Evolutionary conservation across 2,329 filamentous ascomycete species (phyloP).

Genomic region (Furcasterigmium sp.): DNA sequence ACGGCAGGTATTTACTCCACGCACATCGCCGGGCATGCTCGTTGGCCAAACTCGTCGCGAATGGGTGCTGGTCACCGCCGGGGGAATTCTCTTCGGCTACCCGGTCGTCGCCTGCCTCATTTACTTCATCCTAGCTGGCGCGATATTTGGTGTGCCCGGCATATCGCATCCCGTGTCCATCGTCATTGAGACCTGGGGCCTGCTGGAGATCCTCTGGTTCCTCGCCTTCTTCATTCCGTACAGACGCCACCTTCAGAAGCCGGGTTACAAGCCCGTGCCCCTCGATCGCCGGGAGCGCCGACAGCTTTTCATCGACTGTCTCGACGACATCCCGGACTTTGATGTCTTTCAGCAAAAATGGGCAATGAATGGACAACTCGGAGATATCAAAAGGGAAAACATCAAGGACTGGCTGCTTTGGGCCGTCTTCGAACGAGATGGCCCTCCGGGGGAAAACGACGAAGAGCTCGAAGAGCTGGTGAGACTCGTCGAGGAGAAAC

Average conservation of each 20-base stretch:
- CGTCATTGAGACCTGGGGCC: conserved; percentile 13
- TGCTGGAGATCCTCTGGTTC: conserved; percentile 36
- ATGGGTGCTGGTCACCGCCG: conserved; percentile 7
- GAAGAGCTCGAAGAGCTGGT: conserved; percentile 42
- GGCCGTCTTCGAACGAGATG: conserved; percentile 56
- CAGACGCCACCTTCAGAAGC: conserved; percentile 29
- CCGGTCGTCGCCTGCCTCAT: conserved; percentile 10
- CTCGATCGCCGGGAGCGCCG: conserved; percentile 41
- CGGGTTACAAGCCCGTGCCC: conserved; percentile 17
- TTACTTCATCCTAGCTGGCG: conserved; percentile 14
- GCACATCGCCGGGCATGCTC: background rate
- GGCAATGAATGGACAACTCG: conserved; percentile 56
- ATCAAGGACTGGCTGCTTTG: conserved; percentile 62
- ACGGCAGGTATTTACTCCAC: too few species aligned
- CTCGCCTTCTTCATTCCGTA: conserved; percentile 36
- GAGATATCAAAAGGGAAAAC: conserved; percentile 60
- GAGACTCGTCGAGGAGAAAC: conserved; percentile 44
- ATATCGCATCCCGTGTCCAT: conserved; percentile 18
- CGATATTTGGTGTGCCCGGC: conserved; percentile 14
- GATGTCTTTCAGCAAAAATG: conserved; percentile 56
- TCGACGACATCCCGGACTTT: conserved; percentile 47
- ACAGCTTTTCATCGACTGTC: conserved; percentile 51
- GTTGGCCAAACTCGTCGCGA: background rate
- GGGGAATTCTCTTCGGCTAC: conserved; percentile 8
- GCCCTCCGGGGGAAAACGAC: conserved; percentile 29